Evolutionary conservation across 805 yeast species (phyloP).

Genomic region (Starmerella scarabaei): DNA sequence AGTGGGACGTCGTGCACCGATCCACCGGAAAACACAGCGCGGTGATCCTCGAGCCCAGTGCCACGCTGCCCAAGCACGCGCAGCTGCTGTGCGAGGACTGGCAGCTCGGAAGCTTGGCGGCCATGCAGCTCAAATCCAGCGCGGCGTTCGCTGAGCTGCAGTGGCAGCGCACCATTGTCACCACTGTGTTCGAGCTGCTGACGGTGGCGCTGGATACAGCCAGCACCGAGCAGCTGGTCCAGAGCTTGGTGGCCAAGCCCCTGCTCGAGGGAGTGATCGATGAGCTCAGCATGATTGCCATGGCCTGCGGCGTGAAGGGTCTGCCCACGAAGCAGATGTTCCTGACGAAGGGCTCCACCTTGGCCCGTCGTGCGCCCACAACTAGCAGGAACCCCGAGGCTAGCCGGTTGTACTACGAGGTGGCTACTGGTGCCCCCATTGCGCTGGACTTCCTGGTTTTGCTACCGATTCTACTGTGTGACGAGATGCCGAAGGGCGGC

Average conservation of each 20-base stretch:
- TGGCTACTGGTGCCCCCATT: constrained; percentile 42
- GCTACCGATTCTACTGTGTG: constrained; percentile 83
- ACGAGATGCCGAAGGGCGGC: constrained; percentile 52
- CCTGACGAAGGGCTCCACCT: constrained; percentile 10
- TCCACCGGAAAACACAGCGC: constrained; percentile 1
- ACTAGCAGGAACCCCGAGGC: constrained; percentile 30
- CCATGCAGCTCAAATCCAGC: constrained; percentile 32
- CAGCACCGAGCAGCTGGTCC: constrained; percentile 42
- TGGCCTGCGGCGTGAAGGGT: constrained; percentile 53
- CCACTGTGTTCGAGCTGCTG: constrained; percentile 65
- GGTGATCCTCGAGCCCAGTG: constrained; percentile 17
- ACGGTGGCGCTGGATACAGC: constrained; percentile 62
- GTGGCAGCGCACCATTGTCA: constrained; percentile 75
- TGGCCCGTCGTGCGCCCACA: constrained; percentile 24
- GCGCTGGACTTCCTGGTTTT: constrained; percentile 64
- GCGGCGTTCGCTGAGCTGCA: constrained; percentile 42
- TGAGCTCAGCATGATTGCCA: constrained; percentile 53
- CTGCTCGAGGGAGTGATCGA: constrained; percentile 64
- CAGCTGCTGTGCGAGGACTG: constrained; percentile 16
- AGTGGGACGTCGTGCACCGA: constrained; percentile 15
- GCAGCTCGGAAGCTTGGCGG: constrained; percentile 11
- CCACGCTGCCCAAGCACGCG: constrained; percentile 3
- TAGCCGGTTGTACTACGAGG: constrained; percentile 56
- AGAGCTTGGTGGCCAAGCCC: constrained; percentile 74
- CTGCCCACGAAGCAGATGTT: constrained; percentile 31